Base-by-base conservation (phyloP, 2,329 filamentous ascomycete genomes). In the Hymenoscyphus infarciens region DNA sequence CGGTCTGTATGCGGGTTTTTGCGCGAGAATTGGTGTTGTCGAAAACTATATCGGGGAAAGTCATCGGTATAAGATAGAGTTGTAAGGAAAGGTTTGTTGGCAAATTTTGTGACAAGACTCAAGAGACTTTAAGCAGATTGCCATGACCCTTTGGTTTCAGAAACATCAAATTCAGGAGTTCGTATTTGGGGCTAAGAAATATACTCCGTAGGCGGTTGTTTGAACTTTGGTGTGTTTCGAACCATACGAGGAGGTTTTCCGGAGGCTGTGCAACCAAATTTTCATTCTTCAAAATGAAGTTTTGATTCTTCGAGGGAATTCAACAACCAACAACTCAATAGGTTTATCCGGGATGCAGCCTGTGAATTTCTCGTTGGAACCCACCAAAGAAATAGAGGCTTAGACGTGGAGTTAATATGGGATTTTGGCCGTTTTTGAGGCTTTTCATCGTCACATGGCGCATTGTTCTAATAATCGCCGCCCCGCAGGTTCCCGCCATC, bases 401-500 rank as follows among this genome's bases (percentile, higher is more conserved):
- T 22, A 49, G 42, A 22, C 42, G 5, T 19, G 25, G 19, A 49
- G n/a, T 49, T 49, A 22, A 49, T 49, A 42, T 42, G 42, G 16
- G n/a, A 19, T 22, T 49, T 49, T 49, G 33, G 33, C 33, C 31
- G 31, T 33, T 35, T 35, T 35, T 35, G 33, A 35, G 33, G 33
- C 33, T 35, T 35, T 35, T 35, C 33, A 11, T 35, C 33, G 33
- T 35, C 33, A 10, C 42, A 25, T 22, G 3, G n/a, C 42, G 42
- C 15, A 1, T 49, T 25, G n/a, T 49, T 19, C 10, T 49, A 49
- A 49, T 25, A 22, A 49, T 49, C 2, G n/a, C 42, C 42, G 42
- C 42, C 19, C 42, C 42, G 42, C 42, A 49, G 19, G 42, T 49
- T 49, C 42, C 42, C 42, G 42, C 42, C 42, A 49, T 49, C 42